A percentile compares a stretch with the other conserved stretches of the same genome.
Evolutionary conservation across 192 early-diverging fungal species (phyloP).

Genomic region (Neocallimastix lanati): DNA sequence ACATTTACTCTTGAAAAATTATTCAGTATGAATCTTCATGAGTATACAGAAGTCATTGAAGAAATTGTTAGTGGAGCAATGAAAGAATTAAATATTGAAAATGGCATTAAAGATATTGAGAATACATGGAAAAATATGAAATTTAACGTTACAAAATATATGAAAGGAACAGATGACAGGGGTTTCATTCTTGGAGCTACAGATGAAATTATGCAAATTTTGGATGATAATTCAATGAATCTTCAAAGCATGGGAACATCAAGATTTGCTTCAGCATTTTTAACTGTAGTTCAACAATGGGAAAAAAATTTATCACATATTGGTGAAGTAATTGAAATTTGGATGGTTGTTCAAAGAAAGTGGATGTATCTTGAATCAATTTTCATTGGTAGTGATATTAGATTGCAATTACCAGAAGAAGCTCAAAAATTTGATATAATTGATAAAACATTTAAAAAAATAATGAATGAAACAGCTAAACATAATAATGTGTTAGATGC

Average conservation of each 20-base stretch:
- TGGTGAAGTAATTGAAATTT: neutral
- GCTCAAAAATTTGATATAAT: neutral
- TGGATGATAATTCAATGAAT: neutral
- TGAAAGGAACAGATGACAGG: slow-evolving; percentile 3
- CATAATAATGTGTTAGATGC: neutral
- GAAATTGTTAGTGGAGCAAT: neutral
- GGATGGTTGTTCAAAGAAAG: neutral
- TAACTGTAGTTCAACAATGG: neutral
- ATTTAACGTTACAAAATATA: neutral
- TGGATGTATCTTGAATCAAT: neutral
- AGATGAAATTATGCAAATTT: neutral
- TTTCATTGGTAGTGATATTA: slow-evolving; percentile 2
- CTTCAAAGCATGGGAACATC: neutral
- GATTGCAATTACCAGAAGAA: neutral
- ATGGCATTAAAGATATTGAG: neutral
- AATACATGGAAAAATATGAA: neutral
- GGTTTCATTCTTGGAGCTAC: slow-evolving; percentile 5
- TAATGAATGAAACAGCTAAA: neutral
- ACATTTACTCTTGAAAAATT: neutral
- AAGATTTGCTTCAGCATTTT: neutral
- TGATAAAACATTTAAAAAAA: neutral
- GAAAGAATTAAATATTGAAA: neutral
- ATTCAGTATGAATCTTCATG: neutral
- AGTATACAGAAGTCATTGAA: neutral
- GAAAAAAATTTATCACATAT: neutral